These are phyloP conservation scores for Cichorium intybus DNA, from an alignment of 140 eudicot genomes.

Conservation along the genomic window DNA sequence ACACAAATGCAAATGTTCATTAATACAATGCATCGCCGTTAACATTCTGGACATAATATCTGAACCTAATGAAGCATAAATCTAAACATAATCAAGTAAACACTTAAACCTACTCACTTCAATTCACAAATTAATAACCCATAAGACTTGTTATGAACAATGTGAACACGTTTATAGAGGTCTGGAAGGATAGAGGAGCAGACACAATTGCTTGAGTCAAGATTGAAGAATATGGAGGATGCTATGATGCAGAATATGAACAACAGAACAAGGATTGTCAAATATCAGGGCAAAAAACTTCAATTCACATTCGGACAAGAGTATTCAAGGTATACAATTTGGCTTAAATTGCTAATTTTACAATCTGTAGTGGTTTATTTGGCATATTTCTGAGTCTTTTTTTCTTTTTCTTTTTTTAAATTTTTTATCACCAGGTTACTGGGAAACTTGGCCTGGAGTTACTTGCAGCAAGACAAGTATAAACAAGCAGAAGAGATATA, in stretches of 20 bases:
- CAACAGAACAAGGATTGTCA: constrained; percentile 42
- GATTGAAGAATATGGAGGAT: constrained; percentile 53
- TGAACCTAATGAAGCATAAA: too few species aligned
- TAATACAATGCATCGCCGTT: too few species aligned
- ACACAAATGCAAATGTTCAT: too few species aligned
- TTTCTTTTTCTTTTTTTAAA: too few species aligned
- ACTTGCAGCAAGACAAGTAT: constrained; percentile 54
- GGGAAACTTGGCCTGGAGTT: constrained; percentile 75
- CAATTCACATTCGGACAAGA: constrained; percentile 56
- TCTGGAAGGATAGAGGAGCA: constrained; percentile 65
- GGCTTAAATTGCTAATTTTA: too few species aligned
- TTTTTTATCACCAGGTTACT: too few species aligned
- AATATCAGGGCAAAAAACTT: constrained; percentile 62
- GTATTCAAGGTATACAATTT: too few species aligned
- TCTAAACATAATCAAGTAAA: too few species aligned
- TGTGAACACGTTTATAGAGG: constrained; percentile 34
- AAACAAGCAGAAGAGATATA: constrained; percentile 61
- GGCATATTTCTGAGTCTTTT: too few species aligned
- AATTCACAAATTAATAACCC: background rate
- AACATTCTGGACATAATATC: too few species aligned
- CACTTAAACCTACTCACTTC: too few species aligned
- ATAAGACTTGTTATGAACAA: background rate
- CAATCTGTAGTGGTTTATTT: too few species aligned
- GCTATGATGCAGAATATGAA: constrained; percentile 46
- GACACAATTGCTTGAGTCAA: constrained; percentile 46